Evolutionary conservation across 306 rosid species (phyloP), one percentile per base, ranked within the genome.

Genomic region (Delonix regia): DNA sequence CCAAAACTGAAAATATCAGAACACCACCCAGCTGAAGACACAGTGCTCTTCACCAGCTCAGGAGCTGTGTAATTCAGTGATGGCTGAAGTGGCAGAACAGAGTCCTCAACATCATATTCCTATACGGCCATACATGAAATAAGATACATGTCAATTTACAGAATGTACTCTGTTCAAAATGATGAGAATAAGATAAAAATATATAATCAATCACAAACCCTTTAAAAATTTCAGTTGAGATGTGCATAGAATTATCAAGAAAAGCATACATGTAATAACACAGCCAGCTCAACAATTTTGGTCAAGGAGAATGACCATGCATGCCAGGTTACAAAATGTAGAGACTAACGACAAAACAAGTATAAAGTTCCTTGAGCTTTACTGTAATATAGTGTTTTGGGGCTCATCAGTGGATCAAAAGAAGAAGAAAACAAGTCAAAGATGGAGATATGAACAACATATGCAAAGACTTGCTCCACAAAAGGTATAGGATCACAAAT

Each of bases 71-170:
- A 96, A 82, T 93, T 87, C 75, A 96, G 86, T 3, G 97, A 88
- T 64, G 99, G 98, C 85, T 96, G 99, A 73, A 91, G 91, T 13
- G 98, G 99, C 69, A 96, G 83, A 67, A 93, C 53, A 68, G 97
- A 96, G 85, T 96, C 99, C 84, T 93, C 99, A 60, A 90, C 94
- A 57, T 96, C 99, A 82, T 96, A 96, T 83, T 96, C 99, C 99
- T 96, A 91, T 63, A 62, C 56, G 83, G 45, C 59, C 74, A 52
- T 76, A 53, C 9, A 36, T 55, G 81, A 74, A 73, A 83, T 77
- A 73, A 63, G 75, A 68, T 69, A 39, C 45, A 47, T 41, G 52
- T 41, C 69, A 71, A 7, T 59, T 70, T 41, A 63, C 69, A 13
- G 78, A 77, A 61, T 41, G 49, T 5, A 24, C 21, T 67, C 73